These are phyloP conservation scores for Teunomyces lycoperdinae DNA, from an alignment of 805 yeast species.

Conservation along the genomic window DNA sequence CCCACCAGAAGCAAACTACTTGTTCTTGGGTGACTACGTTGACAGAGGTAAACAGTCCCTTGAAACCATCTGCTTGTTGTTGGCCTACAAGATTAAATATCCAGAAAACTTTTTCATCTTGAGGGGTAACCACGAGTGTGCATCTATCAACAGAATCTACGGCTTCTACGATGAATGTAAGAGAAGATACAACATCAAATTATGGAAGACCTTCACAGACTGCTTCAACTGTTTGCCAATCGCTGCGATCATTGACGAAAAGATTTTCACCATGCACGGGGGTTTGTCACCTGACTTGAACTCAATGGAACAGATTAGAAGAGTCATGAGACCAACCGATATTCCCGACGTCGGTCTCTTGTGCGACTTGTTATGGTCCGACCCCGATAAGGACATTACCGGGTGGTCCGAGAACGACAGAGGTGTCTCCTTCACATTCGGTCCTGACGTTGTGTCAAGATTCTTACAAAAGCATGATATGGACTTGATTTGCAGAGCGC, in stretches of 20 bases:
- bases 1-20: slow-evolving; percentile 97
- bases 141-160: slow-evolving; percentile 94
- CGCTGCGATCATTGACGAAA: slow-evolving; percentile 97
- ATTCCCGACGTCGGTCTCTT: slow-evolving; percentile 96
- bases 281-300: slow-evolving; percentile 96
- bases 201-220: slow-evolving; percentile 98
- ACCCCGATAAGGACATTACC: slow-evolving; percentile 96
- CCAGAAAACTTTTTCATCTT: slow-evolving; percentile 96
- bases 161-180: slow-evolving; percentile 99
- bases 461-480: slow-evolving; percentile 95
- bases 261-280: slow-evolving; percentile 98
- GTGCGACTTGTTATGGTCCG: slow-evolving; percentile 97
- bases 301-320: slow-evolving; percentile 97
- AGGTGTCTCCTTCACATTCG: slow-evolving; percentile 98
- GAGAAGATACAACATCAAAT: slow-evolving; percentile 95
- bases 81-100: slow-evolving; percentile 95
- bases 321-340: slow-evolving; percentile 99
- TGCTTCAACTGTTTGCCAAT: slow-evolving; percentile 98
- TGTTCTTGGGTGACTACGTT: slow-evolving; percentile 95
- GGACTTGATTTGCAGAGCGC: slow-evolving; percentile 98
- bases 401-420: slow-evolving; percentile 99
- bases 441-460: slow-evolving; percentile 98
- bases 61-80: slow-evolving; percentile 89
- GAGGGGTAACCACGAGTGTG: slow-evolving; percentile 98
- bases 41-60: slow-evolving; percentile 98